Base-by-base conservation (phyloP, 257 asterid genomes). In the Buddleja alternifolia region DNA sequence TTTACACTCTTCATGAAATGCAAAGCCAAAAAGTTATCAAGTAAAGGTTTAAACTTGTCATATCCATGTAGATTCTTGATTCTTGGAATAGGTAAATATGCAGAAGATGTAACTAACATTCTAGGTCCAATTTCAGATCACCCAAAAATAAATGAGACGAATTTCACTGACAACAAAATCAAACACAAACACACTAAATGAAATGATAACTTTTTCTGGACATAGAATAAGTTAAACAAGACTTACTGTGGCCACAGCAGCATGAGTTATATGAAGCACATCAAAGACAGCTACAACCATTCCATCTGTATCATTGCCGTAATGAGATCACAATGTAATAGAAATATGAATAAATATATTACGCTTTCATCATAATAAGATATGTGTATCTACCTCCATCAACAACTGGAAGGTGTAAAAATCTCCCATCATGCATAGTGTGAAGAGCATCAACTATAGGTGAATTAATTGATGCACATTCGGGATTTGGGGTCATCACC, bases 401-500 rank as follows among this genome's bases (percentile, higher is more conserved):
- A 67, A 90, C 86, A 60, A 94, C 90, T 15, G 97, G 97, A 71
- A 94, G 95, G 84, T 94, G 97, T 70, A 94, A 79, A 66, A 87
- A 91, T 76, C 81, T 85, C 8, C 99, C 95, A 47, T 94, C 97
- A 70, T 91, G 97, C 97, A 94, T 94, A 40, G 83, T 89, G 74
- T 91, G 99, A 79, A 94, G 90, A 69, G 99, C 99, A 72, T 94
- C 96, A 44, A 94, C 93, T 64, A 94, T 91, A 46, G 97, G 85
- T 55, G 97, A 77, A 79, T 91, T 97, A 25, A 88, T 67, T 25
- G 93, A 83, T 34, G 95, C 88, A 80, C 97, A 91, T 85, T 94
- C 96, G 56, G 99, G 99, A 73, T 85, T 91, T 47, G 93, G 87
- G 52, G 97, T 89, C 97, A 94, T 91, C 72, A 89, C 97, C 99